Evolutionary conservation across 2,329 filamentous ascomycete species (phyloP), one percentile per base, ranked within the genome.

Genomic region (Orbilia ellipsospora): DNA sequence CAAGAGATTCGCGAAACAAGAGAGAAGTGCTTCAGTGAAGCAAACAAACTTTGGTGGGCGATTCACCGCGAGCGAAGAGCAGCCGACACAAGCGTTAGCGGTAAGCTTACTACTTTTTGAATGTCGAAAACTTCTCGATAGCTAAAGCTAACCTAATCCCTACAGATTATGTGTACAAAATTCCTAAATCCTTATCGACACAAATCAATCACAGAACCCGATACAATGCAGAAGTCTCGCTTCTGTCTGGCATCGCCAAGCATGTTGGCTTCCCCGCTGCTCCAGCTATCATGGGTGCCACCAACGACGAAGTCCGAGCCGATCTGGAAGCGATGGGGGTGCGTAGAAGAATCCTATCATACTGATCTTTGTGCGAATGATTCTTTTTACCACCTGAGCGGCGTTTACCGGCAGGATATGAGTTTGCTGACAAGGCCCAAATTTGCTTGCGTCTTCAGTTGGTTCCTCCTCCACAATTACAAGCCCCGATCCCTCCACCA

Each of bases 191-290:
- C 77, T 88, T 90, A 76, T 87, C 90, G 28, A 90, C 94, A 80
- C 92, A 94, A 80, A 87, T 96, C 74, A 87, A 89, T 77, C 92
- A 97, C 77, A 94, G 96, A 79, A 88, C 93, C 59, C 91, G 94
- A 55, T 98, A 98, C 84, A 98, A 97, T 82, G 92, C 91, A 78
- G 95, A 99, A 82, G 94, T 99, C 3, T 96, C 94, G 0, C 89
- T 97, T 28, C 84, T 99, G 69, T 90, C 94, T 4, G 94, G 94
- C 44, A 87, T 98, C 61, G 94, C 94, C 42, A 98, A 97, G 83
- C 94, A 97, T 81, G 90, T 96, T 80, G 95, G 95, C 23, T 99
- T 99, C 83, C 95, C 95, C 42, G 94, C 94, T 36, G 95, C 94
- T n/a, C 95, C 95, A 18, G 87, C 92, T 40, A 90, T 99, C 83